phyloP scores from a whole-genome alignment of 2,329 filamentous ascomycete species.

The Sporothrix sp. region DNA sequence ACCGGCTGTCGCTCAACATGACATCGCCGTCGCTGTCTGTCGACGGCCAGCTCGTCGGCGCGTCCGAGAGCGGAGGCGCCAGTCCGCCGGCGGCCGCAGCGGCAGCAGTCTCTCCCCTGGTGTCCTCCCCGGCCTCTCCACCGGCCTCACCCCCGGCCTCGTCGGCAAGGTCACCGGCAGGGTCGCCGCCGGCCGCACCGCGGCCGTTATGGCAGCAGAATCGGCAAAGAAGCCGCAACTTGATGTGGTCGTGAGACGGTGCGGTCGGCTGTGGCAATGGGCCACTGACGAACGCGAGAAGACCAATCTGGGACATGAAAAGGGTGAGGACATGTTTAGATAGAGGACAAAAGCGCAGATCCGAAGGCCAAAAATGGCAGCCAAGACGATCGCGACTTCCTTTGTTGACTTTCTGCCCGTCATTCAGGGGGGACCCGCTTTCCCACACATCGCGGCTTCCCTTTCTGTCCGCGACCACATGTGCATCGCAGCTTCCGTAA shows the following conservation, averaged over 20 bases:
- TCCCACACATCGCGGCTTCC: background rate
- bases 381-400: background rate
- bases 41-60: background rate
- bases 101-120: too few relatives aligned
- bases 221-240: slow-evolving; percentile 36
- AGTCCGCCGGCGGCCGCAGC: background rate
- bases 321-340: too few relatives aligned
- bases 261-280: too few relatives aligned
- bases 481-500: too few relatives aligned
- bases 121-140: too few relatives aligned
- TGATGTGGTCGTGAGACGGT: slow-evolving; percentile 30
- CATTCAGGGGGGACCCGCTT: too few relatives aligned
- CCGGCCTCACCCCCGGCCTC: too few relatives aligned
- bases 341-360: too few relatives aligned
- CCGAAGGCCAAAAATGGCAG: too few relatives aligned
- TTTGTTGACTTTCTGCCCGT: too few relatives aligned
- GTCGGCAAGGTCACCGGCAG: background rate
- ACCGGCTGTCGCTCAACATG: slow-evolving; percentile 3
- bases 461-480: background rate
- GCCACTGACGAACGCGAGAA: too few relatives aligned
- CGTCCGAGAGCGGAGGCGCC: background rate
- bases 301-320: too few relatives aligned
- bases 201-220: slow-evolving; percentile 47
- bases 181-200: background rate
- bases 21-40: slow-evolving; percentile 8